These are phyloP conservation scores for Cordyceps fumosorosea DNA, from an alignment of 2,329 filamentous ascomycete genomes.

Conservation along the genomic window DNA sequence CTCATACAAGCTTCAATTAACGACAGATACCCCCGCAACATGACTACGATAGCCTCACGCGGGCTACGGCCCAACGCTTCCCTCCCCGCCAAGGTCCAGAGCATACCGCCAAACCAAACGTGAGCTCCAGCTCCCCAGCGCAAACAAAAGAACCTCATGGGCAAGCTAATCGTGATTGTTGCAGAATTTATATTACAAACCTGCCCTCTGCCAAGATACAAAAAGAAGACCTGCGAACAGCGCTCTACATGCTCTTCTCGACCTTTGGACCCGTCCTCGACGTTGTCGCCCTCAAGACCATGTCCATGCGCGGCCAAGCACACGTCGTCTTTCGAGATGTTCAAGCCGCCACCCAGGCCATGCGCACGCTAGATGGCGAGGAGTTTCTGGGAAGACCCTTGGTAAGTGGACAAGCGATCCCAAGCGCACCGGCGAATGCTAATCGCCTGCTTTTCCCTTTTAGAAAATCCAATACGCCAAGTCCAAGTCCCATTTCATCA, in stretches of 20 bases:
- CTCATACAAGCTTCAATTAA: background rate
- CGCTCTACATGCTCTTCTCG: conserved; percentile 88
- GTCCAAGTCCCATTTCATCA: conserved; percentile 77
- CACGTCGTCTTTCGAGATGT: conserved; percentile 87
- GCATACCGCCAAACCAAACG: conserved; percentile 68
- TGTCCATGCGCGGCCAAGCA: conserved; percentile 92
- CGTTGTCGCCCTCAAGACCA: conserved; percentile 80
- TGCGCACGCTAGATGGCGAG: conserved; percentile 81
- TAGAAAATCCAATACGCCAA: conserved; percentile 91
- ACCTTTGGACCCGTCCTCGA: conserved; percentile 91
- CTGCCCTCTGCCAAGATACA: conserved; percentile 80
- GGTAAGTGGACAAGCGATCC: conserved; percentile 47
- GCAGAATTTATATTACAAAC: conserved; percentile 81
- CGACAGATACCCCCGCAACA: background rate
- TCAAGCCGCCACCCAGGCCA: conserved; percentile 86
- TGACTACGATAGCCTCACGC: conserved; percentile 32
- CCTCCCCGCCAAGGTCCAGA: conserved; percentile 44
- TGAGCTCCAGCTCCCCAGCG: conserved; percentile 36
- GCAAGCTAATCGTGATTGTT: conserved; percentile 7
- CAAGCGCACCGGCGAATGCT: background rate
- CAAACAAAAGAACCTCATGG: background rate
- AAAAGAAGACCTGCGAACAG: conserved; percentile 79
- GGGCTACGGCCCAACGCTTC: conserved; percentile 35
- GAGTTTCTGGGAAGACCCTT: conserved; percentile 79
- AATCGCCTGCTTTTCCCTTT: background rate